These are phyloP conservation scores for Mycena galericulata DNA, from an alignment of 768 basidiomycete species.

Conservation along the genomic window DNA sequence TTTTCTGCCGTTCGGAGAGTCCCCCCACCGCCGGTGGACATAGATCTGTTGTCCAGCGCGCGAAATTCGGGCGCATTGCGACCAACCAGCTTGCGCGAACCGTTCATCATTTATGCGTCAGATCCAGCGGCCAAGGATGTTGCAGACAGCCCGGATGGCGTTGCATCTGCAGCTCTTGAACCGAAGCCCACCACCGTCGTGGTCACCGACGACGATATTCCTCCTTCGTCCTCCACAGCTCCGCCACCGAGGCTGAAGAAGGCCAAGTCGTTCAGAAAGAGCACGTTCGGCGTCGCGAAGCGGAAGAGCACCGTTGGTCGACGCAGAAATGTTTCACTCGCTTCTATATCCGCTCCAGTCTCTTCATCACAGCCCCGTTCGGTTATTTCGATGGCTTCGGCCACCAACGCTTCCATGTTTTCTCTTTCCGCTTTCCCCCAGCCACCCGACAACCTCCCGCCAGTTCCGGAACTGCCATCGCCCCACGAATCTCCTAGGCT, in stretches of 20 bases:
- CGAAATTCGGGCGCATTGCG: constrained; percentile 15
- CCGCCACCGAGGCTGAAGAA: not conserved
- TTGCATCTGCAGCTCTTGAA: not conserved
- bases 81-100: constrained; percentile 4
- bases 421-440: constrained; percentile 31
- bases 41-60: constrained; percentile 1
- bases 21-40: constrained; percentile 25
- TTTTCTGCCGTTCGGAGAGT: constrained; percentile 22
- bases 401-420: constrained; percentile 23
- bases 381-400: constrained; percentile 23
- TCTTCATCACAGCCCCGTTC: constrained; percentile 12
- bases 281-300: constrained; percentile 8
- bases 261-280: constrained; percentile 12
- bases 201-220: not conserved
- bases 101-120: not conserved
- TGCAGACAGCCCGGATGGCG: not conserved
- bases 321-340: constrained; percentile 1
- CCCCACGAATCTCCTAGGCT: not conserved
- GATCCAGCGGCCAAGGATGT: not conserved
- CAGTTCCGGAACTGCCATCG: constrained; percentile 22
- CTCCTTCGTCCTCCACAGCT: not conserved
- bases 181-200: not conserved
- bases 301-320: not conserved
- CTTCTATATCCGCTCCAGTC: constrained; percentile 24
- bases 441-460: constrained; percentile 9